Conservation (phyloP, 805 yeast genomes). For the Starmerella potacharoeniae region DNA sequence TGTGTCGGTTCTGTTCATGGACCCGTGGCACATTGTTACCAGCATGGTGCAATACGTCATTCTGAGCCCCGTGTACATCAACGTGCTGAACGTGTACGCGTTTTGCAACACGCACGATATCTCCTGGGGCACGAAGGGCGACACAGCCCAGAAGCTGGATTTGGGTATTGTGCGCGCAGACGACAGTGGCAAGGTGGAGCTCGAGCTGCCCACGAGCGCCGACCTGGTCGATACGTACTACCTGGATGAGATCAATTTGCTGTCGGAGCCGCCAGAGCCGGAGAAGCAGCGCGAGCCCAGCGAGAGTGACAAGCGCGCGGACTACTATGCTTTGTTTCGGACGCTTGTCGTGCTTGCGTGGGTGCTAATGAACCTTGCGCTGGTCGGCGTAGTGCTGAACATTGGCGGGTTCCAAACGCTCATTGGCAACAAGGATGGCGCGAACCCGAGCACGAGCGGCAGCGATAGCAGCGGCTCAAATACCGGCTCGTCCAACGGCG, state of each 20-base stretch:
- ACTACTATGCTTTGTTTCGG: constrained; percentile 83
- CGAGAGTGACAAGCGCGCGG: constrained; percentile 48
- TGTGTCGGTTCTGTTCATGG: constrained; percentile 70
- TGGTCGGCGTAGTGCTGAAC: constrained; percentile 72
- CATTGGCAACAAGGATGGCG: constrained; percentile 21
- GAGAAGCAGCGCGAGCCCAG: constrained; percentile 28
- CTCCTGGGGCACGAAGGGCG: constrained; percentile 96
- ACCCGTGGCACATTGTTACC: constrained; percentile 88
- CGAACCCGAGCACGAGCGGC: constrained; percentile 14
- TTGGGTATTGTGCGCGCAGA: constrained; percentile 75
- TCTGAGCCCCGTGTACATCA: constrained; percentile 79
- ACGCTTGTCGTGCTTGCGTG: constrained; percentile 81
- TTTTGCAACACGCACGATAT: constrained; percentile 94
- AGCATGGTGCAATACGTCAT: constrained; percentile 74
- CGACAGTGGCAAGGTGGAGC: constrained; percentile 52
- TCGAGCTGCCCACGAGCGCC: constrained; percentile 63
- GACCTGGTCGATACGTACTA: constrained; percentile 70
- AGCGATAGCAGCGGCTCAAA: background rate
- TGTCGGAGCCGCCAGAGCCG: constrained; percentile 32
- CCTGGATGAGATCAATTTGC: constrained; percentile 47
- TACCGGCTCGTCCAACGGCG: background rate
- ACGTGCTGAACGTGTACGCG: constrained; percentile 85
- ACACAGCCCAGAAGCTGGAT: constrained; percentile 48
- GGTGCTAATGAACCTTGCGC: constrained; percentile 75
- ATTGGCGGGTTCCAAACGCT: constrained; percentile 57